Evolutionary conservation across 2,329 filamentous ascomycete genomes (phyloP).

Genomic region (Claviceps digitariae): DNA sequence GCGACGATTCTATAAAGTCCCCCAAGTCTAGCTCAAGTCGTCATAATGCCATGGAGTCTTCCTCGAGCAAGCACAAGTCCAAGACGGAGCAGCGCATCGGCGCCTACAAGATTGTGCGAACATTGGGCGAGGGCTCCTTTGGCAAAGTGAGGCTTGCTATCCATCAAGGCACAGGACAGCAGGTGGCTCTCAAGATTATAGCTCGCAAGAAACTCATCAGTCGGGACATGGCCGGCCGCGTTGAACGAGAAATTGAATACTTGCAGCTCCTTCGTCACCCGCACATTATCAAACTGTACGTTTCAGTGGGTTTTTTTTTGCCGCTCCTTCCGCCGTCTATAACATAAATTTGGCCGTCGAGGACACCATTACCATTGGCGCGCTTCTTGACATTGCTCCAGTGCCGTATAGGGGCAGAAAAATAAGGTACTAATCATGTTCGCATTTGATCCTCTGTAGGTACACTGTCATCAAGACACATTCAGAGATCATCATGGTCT

Average conservation of each 20-base stretch:
- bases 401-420: too few species aligned
- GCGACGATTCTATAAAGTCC: slow-evolving; percentile 11
- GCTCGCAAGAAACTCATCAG: slow-evolving; percentile 91
- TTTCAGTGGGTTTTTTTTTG: slow-evolving; percentile 7
- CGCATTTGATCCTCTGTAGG: slow-evolving; percentile 26
- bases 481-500: slow-evolving; percentile 95
- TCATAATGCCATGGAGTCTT: slow-evolving; percentile 22
- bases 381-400: too few species aligned
- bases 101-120: slow-evolving; percentile 81
- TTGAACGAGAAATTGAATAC: slow-evolving; percentile 97
- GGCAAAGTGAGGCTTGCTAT: slow-evolving; percentile 97
- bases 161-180: slow-evolving; percentile 81
- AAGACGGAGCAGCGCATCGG: slow-evolving; percentile 74
- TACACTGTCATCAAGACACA: slow-evolving; percentile 95
- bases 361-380: too few species aligned
- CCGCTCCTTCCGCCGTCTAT: too few species aligned
- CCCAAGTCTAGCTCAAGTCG: slow-evolving; percentile 14
- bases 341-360: background rate
- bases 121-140: slow-evolving; percentile 91
- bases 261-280: slow-evolving; percentile 89
- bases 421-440: background rate
- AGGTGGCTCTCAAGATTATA: slow-evolving; percentile 97
- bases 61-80: slow-evolving; percentile 28
- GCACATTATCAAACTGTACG: slow-evolving; percentile 95
- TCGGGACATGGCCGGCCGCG: slow-evolving; percentile 92